A percentile compares a stretch with the other conserved stretches of the same genome.
These are phyloP conservation scores for Trichoderma lentiforme DNA, from an alignment of 2,329 filamentous ascomycete genomes.

Conservation along the genomic window DNA sequence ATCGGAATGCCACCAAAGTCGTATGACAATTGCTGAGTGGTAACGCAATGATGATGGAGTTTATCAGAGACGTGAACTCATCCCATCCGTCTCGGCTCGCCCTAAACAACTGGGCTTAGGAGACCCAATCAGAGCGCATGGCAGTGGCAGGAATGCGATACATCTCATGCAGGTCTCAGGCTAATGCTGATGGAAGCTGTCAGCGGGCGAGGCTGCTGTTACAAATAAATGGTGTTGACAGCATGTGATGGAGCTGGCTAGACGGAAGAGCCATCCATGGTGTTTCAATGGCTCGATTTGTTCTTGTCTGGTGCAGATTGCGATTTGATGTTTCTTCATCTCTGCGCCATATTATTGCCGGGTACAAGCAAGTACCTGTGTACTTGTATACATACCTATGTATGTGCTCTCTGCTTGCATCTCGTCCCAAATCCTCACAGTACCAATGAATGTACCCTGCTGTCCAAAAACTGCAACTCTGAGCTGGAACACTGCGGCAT, in stretches of 20 bases:
- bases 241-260: background rate
- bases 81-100: background rate
- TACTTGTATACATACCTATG: too few species aligned
- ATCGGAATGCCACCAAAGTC: background rate
- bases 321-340: background rate
- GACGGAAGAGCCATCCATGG: background rate
- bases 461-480: background rate
- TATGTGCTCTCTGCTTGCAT: background rate
- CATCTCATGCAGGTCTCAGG: background rate
- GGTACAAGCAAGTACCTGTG: background rate
- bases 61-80: background rate
- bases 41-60: background rate
- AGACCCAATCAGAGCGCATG: background rate
- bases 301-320: background rate
- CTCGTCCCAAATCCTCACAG: background rate
- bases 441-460: background rate
- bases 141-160: background rate
- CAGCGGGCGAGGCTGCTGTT: background rate
- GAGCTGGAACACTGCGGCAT: background rate
- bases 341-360: background rate
- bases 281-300: background rate
- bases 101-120: background rate
- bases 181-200: background rate
- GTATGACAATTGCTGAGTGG: slow-evolving; percentile 9
- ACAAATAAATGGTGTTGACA: background rate